Evolutionary conservation across 2,329 filamentous ascomycete genomes (phyloP).

Genomic region (Fusarium neocosmosporiellum): DNA sequence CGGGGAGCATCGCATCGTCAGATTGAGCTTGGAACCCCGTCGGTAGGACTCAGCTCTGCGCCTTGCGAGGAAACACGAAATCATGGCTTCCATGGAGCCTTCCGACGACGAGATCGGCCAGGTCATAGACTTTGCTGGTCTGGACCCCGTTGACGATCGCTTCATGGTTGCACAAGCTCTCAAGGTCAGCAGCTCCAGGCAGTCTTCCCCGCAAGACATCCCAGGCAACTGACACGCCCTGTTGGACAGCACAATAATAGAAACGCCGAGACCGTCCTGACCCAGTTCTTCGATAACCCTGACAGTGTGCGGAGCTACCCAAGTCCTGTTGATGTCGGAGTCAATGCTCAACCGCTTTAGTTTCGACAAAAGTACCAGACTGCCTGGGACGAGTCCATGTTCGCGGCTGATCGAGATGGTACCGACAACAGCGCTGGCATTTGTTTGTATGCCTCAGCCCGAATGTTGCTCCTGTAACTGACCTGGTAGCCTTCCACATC

Average conservation of each 20-base stretch:
- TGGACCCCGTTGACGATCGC: constrained; percentile 52
- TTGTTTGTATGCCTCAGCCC: constrained; percentile 49
- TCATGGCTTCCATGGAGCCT: constrained; percentile 51
- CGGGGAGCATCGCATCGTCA: constrained; percentile 17
- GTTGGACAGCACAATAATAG: constrained; percentile 53
- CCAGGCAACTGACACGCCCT: constrained; percentile 16
- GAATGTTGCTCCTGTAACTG: constrained; percentile 30
- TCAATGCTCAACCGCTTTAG: constrained; percentile 44
- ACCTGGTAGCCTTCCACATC: constrained; percentile 64
- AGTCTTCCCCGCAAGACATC: not conserved
- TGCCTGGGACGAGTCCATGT: constrained; percentile 67
- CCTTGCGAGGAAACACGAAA: constrained; percentile 4
- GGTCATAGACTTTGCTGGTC: constrained; percentile 56
- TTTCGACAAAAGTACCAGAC: constrained; percentile 59
- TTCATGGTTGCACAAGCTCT: constrained; percentile 55
- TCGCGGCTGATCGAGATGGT: constrained; percentile 65
- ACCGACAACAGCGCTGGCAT: constrained; percentile 54
- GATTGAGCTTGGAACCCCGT: constrained; percentile 7
- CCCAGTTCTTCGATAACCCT: constrained; percentile 64
- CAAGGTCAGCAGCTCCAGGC: constrained; percentile 47
- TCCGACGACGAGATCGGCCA: constrained; percentile 51
- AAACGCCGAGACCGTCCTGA: constrained; percentile 60
- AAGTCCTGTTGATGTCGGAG: not conserved
- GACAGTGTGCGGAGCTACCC: constrained; percentile 43
- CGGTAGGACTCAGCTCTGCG: not conserved